Percentiles rank a stretch among this genome's conserved stretches.
Evolutionary conservation across 495 filamentous ascomycete species (phyloP).

Genomic region (Peziza echinospora): DNA sequence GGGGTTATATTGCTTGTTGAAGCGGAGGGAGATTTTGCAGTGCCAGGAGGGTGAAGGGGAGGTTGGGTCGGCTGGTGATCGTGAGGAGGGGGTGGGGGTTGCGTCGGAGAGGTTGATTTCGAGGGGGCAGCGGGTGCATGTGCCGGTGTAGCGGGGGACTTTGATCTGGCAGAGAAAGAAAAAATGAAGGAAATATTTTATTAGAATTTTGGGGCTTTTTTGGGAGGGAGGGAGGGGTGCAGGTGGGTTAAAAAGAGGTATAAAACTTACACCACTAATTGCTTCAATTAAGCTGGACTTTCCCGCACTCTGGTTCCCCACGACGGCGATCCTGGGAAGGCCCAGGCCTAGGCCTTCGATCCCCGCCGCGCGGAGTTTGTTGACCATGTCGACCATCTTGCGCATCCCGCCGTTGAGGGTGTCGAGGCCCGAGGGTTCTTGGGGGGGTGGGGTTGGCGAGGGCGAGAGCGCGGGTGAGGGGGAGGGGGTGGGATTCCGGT

Average conservation of each 20-base stretch:
- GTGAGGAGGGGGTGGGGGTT: no score
- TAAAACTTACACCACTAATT: constrained; percentile 16
- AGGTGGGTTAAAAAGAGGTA: no score
- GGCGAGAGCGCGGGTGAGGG: no score
- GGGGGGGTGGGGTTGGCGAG: background rate
- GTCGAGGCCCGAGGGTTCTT: constrained; percentile 7
- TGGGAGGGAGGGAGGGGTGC: no score
- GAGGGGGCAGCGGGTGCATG: constrained; percentile 21
- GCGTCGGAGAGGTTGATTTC: constrained; percentile 19
- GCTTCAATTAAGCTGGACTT: constrained; percentile 21
- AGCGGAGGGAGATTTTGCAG: constrained; percentile 17
- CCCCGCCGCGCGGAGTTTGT: constrained; percentile 16
- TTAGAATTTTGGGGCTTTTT: no score
- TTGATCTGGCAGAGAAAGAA: constrained; percentile 17
- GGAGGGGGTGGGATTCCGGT: no score
- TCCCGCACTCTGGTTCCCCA: constrained; percentile 21
- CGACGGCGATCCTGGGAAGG: constrained; percentile 19
- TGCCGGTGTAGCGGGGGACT: constrained; percentile 16
- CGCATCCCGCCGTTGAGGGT: constrained; percentile 18
- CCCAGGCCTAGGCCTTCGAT: constrained; percentile 18
- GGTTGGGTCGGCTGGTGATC: background rate
- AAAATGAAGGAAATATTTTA: no score
- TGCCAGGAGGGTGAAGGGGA: constrained; percentile 9
- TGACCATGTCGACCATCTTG: constrained; percentile 19
- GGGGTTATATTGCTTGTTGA: constrained; percentile 16